These are phyloP conservation scores for Chionographis japonica DNA, from an alignment of 106 monocot species.

Conservation along the genomic window DNA sequence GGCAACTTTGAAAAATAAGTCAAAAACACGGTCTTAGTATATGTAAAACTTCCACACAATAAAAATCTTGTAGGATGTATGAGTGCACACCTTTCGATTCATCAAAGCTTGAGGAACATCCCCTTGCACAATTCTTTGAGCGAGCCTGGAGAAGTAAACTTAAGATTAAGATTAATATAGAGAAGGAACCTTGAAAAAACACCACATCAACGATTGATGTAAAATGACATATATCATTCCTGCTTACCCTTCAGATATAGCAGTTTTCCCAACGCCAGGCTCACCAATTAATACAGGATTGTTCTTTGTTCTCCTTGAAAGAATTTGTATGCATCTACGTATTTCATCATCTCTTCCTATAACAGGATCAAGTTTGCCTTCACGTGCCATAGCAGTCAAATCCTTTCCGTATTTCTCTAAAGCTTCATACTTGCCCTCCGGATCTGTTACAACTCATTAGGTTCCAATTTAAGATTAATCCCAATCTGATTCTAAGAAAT, in stretches of 20 bases:
- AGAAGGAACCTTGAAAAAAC: not conserved
- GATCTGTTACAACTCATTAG: slow-evolving; percentile 51
- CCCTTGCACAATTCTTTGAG: slow-evolving; percentile 95
- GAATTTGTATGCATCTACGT: slow-evolving; percentile 95
- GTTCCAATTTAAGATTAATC: not conserved
- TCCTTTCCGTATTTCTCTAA: slow-evolving; percentile 97
- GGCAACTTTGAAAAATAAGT: no score
- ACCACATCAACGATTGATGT: not conserved
- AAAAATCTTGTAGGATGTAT: not conserved
- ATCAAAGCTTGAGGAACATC: slow-evolving; percentile 99
- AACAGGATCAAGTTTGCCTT: slow-evolving; percentile 98
- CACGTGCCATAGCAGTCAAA: slow-evolving; percentile 94
- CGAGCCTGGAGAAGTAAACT: slow-evolving; percentile 58
- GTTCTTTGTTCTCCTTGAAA: slow-evolving; percentile 96
- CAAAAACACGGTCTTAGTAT: no score
- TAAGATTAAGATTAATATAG: not conserved
- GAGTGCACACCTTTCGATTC: slow-evolving; percentile 70
- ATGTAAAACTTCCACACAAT: no score
- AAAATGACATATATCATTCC: not conserved
- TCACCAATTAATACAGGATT: slow-evolving; percentile 99
- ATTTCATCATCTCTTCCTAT: slow-evolving; percentile 99
- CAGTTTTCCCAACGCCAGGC: slow-evolving; percentile 99
- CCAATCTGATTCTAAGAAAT: not conserved
- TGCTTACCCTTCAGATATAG: slow-evolving; percentile 97
- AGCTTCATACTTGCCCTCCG: slow-evolving; percentile 97